Base-by-base conservation (phyloP, 1,139 yeast species). In the Maudiozyma humilis region DNA sequence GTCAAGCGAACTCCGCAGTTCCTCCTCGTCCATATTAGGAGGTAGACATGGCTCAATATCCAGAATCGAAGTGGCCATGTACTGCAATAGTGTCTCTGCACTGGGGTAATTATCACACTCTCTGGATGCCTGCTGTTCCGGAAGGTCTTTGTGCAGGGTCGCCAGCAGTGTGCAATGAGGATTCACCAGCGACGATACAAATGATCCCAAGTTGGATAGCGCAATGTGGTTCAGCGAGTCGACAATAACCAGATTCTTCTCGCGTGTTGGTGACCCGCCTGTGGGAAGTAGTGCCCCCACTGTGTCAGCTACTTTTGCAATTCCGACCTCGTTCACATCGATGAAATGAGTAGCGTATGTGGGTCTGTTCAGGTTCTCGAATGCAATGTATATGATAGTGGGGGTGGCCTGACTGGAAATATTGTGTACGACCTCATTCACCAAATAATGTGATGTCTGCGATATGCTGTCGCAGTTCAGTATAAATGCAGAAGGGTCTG, bases 401-500 rank as follows among this genome's bases (percentile, higher is more conserved):
- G 57, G 55, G 4, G 56, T 51, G 12, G 54, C 55, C 18, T 64
- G 53, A 12, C 47, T 48, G 13, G 43, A 38, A 6, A 66, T 51
- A 47, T 73, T 69, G 47, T 70, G 64, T 1, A 74, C 62, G 46
- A 86, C 69, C 57, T 86, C 95, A 19, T 67, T 62, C 1, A 83
- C 56, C 14, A 89, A 62, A 46, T 68, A 59, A 36, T 66, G 56
- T 0, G 88, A 75, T 0, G 91, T 75, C 60, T 89, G 96, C 0
- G 75, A 69, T 15, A 87, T 63, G 0, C 85, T 72, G 59, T 89
- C 97, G 12, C 76, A 62, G 2, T 82, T 68, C 4, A 89, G 68
- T 13, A 86, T 64, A 47, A 89, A 76, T 0, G 95, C 93, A 0
- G 93, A 74, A 16, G 66, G 67, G 55, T 89, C 96, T 51, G 80